phyloP scores from a whole-genome alignment of 2,329 filamentous ascomycete genomes.

The Beauveria bassiana region DNA sequence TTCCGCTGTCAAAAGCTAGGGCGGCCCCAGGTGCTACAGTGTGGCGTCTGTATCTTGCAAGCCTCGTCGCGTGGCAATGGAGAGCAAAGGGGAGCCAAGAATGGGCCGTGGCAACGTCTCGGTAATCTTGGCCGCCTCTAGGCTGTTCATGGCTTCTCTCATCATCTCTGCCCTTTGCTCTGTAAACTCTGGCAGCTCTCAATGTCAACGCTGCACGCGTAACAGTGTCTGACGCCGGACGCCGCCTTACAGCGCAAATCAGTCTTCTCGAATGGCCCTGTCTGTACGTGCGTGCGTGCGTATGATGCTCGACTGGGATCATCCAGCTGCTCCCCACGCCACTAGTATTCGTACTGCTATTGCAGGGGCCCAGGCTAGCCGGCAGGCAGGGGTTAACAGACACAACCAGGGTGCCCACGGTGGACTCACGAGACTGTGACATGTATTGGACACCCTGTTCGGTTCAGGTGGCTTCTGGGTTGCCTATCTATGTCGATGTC shows the following conservation, averaged over 20 bases:
- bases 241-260: background rate
- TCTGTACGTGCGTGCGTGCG: background rate
- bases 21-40: constrained; percentile 1
- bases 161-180: background rate
- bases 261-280: background rate
- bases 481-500: background rate
- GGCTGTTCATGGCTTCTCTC: background rate
- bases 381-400: background rate
- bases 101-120: constrained; percentile 9
- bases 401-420: background rate
- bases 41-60: constrained; percentile 11
- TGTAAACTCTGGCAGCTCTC: background rate
- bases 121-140: background rate
- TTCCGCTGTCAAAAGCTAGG: constrained; percentile 5
- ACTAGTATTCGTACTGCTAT: background rate
- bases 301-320: constrained; percentile 2
- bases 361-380: background rate
- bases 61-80: constrained; percentile 12
- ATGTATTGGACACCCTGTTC: background rate
- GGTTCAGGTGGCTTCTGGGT: background rate
- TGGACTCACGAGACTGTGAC: background rate
- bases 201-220: background rate
- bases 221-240: background rate
- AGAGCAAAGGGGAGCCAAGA: constrained; percentile 2
- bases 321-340: background rate